phyloP scores from a whole-genome alignment of 768 basidiomycete genomes.

The Podaxis sp. region DNA sequence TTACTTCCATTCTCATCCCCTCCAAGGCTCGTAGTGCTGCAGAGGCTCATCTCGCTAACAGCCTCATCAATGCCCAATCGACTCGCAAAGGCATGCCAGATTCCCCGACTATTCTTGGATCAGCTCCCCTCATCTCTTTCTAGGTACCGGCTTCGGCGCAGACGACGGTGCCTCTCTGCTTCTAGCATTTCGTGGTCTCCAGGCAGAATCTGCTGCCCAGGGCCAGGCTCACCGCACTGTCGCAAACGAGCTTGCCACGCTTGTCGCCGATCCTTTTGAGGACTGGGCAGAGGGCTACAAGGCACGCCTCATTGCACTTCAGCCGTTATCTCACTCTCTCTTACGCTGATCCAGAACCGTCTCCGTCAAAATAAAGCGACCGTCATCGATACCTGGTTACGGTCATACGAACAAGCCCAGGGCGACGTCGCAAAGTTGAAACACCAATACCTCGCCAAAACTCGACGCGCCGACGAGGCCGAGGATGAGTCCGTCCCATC shows the following conservation, averaged over 20 bases:
- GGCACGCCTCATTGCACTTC: constrained; percentile 35
- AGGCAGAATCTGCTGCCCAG: constrained; percentile 67
- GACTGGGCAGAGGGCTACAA: constrained; percentile 78
- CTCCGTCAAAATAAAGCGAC: constrained; percentile 56
- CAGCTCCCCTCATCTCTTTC: constrained; percentile 7
- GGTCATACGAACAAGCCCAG: constrained; percentile 68
- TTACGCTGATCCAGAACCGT: constrained; percentile 46
- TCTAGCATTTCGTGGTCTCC: constrained; percentile 77
- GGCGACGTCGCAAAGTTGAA: constrained; percentile 73
- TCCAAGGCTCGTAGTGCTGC: constrained; percentile 71
- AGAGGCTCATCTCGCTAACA: constrained; percentile 63
- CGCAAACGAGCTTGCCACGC: constrained; percentile 70
- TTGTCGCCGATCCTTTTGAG: constrained; percentile 80
- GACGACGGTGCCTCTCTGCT: constrained; percentile 86
- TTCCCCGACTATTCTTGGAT: too few species aligned
- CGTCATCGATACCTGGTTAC: constrained; percentile 66
- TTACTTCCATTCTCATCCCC: constrained; percentile 11
- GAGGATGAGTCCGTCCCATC: constrained; percentile 82
- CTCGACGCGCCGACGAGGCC: constrained; percentile 83
- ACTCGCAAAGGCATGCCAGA: constrained; percentile 44
- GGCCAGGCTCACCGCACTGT: constrained; percentile 74
- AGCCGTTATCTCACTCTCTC: constrained; percentile 14
- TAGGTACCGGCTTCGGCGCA: constrained; percentile 67
- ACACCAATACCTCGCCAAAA: constrained; percentile 74
- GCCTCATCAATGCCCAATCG: constrained; percentile 51